Evolutionary conservation across 768 basidiomycete genomes (phyloP).

Genomic region (button mushroom (Agaricus bisporus)): DNA sequence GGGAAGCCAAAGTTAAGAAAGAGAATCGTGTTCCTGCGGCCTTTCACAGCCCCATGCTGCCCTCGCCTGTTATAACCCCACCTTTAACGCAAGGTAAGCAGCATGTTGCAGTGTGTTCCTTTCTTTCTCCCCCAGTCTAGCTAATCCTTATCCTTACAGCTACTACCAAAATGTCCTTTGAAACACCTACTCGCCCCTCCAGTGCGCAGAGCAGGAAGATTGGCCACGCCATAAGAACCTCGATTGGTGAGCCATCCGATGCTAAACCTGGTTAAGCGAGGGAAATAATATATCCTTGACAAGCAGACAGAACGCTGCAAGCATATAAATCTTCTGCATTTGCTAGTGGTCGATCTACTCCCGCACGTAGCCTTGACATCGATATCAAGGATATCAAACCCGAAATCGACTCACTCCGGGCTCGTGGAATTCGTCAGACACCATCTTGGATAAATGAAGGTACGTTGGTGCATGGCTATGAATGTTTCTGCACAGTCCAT

Average conservation of each 20-base stretch:
- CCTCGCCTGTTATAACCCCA: conserved; percentile 23
- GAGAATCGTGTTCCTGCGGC: conserved; percentile 20
- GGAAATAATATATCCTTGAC: not conserved
- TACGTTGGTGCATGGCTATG: conserved; percentile 13
- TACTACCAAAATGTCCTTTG: conserved; percentile 17
- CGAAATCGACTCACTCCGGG: conserved; percentile 9
- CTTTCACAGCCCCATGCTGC: conserved; percentile 20
- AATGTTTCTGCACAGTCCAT: conserved; percentile 34
- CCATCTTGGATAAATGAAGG: conserved; percentile 49
- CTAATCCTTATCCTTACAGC: conserved; percentile 13
- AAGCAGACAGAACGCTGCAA: conserved; percentile 58
- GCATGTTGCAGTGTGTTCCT: conserved; percentile 3
- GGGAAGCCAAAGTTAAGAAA: conserved; percentile 19
- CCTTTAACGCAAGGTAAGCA: conserved; percentile 24
- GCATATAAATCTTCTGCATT: conserved; percentile 60
- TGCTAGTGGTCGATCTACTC: conserved; percentile 35
- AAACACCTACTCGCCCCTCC: conserved; percentile 13
- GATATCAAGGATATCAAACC: conserved; percentile 18
- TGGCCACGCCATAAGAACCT: conserved; percentile 48
- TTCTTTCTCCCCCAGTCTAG: not conserved
- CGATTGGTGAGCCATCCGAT: conserved; percentile 50
- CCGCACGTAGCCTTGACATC: conserved; percentile 35
- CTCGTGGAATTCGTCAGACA: conserved; percentile 15
- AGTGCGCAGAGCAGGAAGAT: conserved; percentile 4
- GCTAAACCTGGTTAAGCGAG: not conserved